These are phyloP conservation scores for Vachellia collinsii DNA, from an alignment of 306 rosid species.

Conservation along the genomic window DNA sequence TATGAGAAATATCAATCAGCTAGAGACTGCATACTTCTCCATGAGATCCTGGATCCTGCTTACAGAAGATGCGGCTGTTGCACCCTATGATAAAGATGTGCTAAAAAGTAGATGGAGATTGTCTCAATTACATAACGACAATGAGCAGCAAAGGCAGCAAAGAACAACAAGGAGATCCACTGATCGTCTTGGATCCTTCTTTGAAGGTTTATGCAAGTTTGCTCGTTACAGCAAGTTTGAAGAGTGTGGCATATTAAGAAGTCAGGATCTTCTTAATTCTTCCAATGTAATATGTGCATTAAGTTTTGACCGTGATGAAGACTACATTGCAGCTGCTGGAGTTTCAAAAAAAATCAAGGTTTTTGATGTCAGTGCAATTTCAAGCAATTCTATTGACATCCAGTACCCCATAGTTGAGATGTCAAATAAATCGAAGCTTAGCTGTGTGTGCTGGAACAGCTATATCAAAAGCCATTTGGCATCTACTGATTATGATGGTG, in stretches of 20 bases:
- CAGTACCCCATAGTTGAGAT: constrained; percentile 90
- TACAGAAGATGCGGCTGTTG: constrained; percentile 51
- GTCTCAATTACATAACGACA: constrained; percentile 47
- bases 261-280: constrained; percentile 70
- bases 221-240: constrained; percentile 83
- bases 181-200: constrained; percentile 69
- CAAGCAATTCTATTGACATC: constrained; percentile 65
- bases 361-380: constrained; percentile 71
- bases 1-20: constrained; percentile 54
- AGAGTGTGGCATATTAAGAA: constrained; percentile 79
- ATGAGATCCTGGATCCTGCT: constrained; percentile 57
- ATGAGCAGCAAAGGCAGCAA: constrained; percentile 41
- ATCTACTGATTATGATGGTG: constrained; percentile 90
- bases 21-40: constrained; percentile 81
- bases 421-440: constrained; percentile 78
- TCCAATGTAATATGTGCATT: constrained; percentile 86
- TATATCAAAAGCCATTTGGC: constrained; percentile 87
- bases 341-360: constrained; percentile 89
- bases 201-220: constrained; percentile 91
- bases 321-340: constrained; percentile 92
- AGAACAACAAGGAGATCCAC: constrained; percentile 34
- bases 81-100: constrained; percentile 56
- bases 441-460: constrained; percentile 91
- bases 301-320: constrained; percentile 93
- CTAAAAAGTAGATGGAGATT: constrained; percentile 53